Evolutionary conservation across 495 filamentous ascomycete species (phyloP), one percentile per base, ranked within the genome.

Genomic region (Pyrenopolyporus hunteri): DNA sequence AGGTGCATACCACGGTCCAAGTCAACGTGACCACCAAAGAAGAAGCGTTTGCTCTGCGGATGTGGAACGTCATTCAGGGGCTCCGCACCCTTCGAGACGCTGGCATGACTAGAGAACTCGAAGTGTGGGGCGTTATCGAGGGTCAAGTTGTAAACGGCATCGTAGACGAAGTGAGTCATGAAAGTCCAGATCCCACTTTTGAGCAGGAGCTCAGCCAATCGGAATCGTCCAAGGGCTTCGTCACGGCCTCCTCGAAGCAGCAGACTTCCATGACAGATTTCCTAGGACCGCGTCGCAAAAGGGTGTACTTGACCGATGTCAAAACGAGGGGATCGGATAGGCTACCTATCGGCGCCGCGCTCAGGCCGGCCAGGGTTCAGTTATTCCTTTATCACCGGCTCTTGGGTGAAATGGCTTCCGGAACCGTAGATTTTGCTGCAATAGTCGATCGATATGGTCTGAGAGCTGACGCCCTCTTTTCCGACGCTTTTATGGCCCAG

Each of bases 21-120:
- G 83, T 98, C 2, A 83, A 87, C 9, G 75, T 89, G n/a, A 71
- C 75, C 6, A 92, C 83, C 0, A 88, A 83, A 52, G 95, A 97
- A 67, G 95, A 98, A 73, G 78, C 74, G 0, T 90, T 91, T 76
- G 94, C 89, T 1, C 74, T 98, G 40, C 80, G 85, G 56, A 80
- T 98, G 32, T 98, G 94, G 91, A 98, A 98, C 74, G 81, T 93
- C 20, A 89, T 96, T 22, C 89, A 95, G 68, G 92, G 94, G 0
- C 69, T 98, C 29, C 83, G 88, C 10, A 86, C 86, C 14, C 76
- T 98, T 50, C 81, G 89, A 10, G 83, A 89, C 13, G 87, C 83
- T 7, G 93, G 95, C 8, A 75, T 92, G 64, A 97, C 94, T 3
- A 80, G 94, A 17, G 94, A 98, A 74, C 72, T 98, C 35, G 89